These are phyloP conservation scores for Sambucus nigra DNA, from an alignment of 129 eudicot species.

Conservation along the genomic window DNA sequence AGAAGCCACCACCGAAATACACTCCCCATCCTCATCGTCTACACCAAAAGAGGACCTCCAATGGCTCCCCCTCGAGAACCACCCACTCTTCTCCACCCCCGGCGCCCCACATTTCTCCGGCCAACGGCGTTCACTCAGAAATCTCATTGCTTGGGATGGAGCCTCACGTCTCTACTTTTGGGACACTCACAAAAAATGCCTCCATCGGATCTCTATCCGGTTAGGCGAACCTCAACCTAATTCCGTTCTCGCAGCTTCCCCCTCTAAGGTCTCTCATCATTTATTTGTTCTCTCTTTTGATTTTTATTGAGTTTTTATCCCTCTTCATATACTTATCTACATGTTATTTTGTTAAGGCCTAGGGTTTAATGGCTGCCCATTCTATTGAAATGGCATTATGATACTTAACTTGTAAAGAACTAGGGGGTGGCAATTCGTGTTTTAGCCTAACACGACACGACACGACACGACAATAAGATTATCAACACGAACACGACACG, in stretches of 20 bases:
- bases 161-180: conserved; percentile 82
- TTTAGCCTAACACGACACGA: too few relatives aligned
- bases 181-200: conserved; percentile 44
- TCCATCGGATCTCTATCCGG: conserved; percentile 65
- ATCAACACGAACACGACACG: too few relatives aligned
- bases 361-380: conserved; percentile 1
- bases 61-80: conserved; percentile 81
- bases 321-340: not conserved
- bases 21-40: conserved; percentile 31
- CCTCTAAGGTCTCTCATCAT: conserved; percentile 49
- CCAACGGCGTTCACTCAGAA: conserved; percentile 16
- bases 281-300: not conserved
- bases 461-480: too few relatives aligned
- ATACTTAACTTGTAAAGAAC: too few relatives aligned
- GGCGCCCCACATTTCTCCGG: not conserved
- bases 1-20: conserved; percentile 19
- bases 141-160: conserved; percentile 91
- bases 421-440: too few relatives aligned
- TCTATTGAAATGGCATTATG: not conserved
- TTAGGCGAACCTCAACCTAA: conserved; percentile 79
- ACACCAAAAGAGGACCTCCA: conserved; percentile 49
- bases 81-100: conserved; percentile 53
- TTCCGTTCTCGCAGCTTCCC: conserved; percentile 75
- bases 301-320: not conserved
- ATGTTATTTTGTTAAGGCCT: not conserved